These are phyloP conservation scores for Lactarius hatsudake DNA, from an alignment of 768 basidiomycete species.

Conservation along the genomic window DNA sequence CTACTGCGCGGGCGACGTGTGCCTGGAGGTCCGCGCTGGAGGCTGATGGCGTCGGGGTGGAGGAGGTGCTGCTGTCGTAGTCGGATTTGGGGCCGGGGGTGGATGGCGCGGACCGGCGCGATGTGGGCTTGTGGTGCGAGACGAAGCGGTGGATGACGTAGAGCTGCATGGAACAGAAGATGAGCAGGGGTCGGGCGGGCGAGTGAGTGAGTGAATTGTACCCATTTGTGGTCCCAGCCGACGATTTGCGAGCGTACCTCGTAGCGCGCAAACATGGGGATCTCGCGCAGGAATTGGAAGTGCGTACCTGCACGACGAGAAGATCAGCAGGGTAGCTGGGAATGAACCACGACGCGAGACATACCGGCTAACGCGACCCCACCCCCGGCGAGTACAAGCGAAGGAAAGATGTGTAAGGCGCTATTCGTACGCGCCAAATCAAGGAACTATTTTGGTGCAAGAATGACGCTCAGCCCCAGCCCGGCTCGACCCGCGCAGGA, in stretches of 20 bases:
- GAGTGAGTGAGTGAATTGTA: constrained; percentile 33
- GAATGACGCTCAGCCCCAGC: not conserved
- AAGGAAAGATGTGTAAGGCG: constrained; percentile 50
- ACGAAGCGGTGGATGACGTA: constrained; percentile 65
- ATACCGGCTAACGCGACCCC: constrained; percentile 55
- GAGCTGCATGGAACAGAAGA: constrained; percentile 39
- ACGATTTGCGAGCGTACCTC: constrained; percentile 57
- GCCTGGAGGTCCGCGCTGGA: constrained; percentile 7
- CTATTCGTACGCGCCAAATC: constrained; percentile 44
- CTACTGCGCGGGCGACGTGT: not conserved
- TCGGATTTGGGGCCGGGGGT: constrained; percentile 10
- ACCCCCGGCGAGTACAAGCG: constrained; percentile 57
- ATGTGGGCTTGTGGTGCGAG: constrained; percentile 43
- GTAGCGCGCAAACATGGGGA: constrained; percentile 58
- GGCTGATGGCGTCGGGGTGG: constrained; percentile 16
- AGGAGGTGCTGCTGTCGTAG: constrained; percentile 11
- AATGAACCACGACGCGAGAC: not conserved
- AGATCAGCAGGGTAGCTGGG: not conserved
- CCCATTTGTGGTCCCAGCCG: constrained; percentile 81
- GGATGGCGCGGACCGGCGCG: constrained; percentile 35
- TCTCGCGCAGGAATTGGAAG: constrained; percentile 67
- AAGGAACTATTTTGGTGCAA: constrained; percentile 30
- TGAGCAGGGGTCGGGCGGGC: not conserved
- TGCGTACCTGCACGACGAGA: constrained; percentile 46
- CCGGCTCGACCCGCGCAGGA: not conserved